Base-by-base conservation (phyloP, 176 grass and related monocot species). In the Cymbopogon citratus region DNA sequence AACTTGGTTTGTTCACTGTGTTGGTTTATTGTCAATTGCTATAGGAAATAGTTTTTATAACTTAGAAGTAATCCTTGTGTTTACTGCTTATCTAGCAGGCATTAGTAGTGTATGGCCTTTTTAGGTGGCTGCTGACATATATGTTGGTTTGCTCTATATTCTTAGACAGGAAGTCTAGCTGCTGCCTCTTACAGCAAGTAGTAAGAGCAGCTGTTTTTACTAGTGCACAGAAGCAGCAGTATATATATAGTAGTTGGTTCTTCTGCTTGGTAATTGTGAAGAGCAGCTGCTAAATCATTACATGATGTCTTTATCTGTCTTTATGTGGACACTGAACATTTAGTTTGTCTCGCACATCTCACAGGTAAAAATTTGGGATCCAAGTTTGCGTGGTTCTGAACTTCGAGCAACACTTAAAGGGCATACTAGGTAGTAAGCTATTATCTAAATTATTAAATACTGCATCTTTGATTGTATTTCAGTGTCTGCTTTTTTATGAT, bases 291-390 rank as follows among this genome's bases (percentile, higher is more conserved):
- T n/a, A 25, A n/a, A n/a, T n/a, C n/a, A n/a, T n/a, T 33, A 33
- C 41, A 39, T 26, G 25, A 76, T 89, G 19, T 79, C 15, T 77
- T 71, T 18, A 64, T 65, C 43, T 70, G 26, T 76, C 25, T 70
- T 77, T 71, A 65, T 65, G 38, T 88, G 76, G n/a, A 75, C 8
- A 66, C 38, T 38, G 28, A 64, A 41, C 73, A 49, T 78, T 80
- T 74, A 78, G 9, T 68, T 72, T 77, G 21, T 59, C 75, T 56
- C 77, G 24, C 68, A 15, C 26, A 49, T 67, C 66, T 71, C 87
- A 31, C 87, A 99, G 96, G 96, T 99, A 69, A 99, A 90, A 90
- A 79, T 99, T 90, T 99, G 96, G 96, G 96, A 99, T 95, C 96
- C 96, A 79, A 99, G 92, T 86, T 84, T 99, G 87, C 88, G 96